These are phyloP conservation scores for Sanghuangporus sanghuang DNA, from an alignment of 1,284 basidiomycete species.

Conservation along the genomic window DNA sequence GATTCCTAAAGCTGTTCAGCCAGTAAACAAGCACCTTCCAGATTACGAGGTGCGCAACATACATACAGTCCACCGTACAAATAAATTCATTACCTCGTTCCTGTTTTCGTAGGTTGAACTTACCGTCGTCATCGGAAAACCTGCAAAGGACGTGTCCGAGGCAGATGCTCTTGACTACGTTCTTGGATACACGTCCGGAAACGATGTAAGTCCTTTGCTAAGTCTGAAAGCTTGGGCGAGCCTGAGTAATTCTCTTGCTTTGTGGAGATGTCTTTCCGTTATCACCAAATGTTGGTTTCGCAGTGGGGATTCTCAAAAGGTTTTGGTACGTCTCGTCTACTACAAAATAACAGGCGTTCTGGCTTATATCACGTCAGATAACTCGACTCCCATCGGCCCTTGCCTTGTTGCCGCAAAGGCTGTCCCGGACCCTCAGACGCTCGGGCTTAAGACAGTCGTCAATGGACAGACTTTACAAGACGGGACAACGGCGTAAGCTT, in stretches of 20 bases:
- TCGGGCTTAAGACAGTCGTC: constrained; percentile 61
- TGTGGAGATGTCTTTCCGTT: constrained; percentile 67
- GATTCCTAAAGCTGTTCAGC: constrained; percentile 67
- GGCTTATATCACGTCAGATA: constrained; percentile 38
- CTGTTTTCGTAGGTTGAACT: constrained; percentile 52
- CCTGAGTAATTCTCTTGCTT: neutral
- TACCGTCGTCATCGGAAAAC: constrained; percentile 78
- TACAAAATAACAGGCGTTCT: no score
- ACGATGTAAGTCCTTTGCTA: constrained; percentile 51
- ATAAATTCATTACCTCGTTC: neutral
- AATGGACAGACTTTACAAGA: constrained; percentile 71
- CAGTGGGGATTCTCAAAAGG: constrained; percentile 87
- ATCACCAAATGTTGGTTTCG: constrained; percentile 67
- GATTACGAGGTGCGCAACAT: constrained; percentile 63
- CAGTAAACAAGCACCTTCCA: constrained; percentile 64
- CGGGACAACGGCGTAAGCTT: constrained; percentile 62
- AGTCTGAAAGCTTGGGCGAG: constrained; percentile 64
- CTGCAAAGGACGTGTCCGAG: constrained; percentile 72
- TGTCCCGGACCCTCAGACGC: constrained; percentile 65
- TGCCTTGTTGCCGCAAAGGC: constrained; percentile 62
- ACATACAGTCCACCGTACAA: neutral
- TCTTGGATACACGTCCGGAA: constrained; percentile 73
- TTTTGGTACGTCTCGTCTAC: constrained; percentile 46
- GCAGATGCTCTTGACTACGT: constrained; percentile 78
- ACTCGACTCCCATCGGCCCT: constrained; percentile 74